phyloP scores from a whole-genome alignment of 768 basidiomycete genomes.

The Pholiota conissans region DNA sequence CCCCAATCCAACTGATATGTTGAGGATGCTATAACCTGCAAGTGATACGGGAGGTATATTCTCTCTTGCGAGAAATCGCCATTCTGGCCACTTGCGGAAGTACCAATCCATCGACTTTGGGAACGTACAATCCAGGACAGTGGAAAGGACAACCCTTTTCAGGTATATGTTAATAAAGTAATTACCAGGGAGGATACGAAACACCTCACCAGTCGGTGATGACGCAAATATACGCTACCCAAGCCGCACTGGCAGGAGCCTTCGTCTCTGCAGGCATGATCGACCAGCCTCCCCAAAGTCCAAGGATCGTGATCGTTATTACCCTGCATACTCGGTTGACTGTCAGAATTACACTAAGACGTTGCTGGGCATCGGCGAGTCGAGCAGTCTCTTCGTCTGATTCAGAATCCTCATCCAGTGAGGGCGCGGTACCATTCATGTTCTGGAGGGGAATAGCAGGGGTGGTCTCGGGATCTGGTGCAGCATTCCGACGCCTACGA shows the following conservation, averaged over 20 bases:
- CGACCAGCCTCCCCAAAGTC: neutral
- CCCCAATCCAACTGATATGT: neutral
- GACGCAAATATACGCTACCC: conserved; percentile 1
- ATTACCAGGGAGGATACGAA: too few species aligned
- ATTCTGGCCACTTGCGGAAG: neutral
- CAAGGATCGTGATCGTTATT: neutral
- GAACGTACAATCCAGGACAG: neutral
- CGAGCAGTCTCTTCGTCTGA: neutral
- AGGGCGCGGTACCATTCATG: neutral
- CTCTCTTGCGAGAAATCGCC: neutral
- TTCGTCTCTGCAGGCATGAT: conserved; percentile 2
- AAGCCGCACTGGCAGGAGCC: neutral
- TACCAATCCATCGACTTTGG: neutral
- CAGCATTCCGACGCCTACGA: neutral
- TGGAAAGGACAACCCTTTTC: neutral
- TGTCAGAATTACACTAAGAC: neutral
- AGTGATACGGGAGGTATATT: neutral
- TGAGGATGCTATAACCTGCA: neutral
- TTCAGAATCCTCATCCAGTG: too few species aligned
- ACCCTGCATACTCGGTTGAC: neutral
- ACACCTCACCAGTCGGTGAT: neutral
- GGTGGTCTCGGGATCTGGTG: neutral
- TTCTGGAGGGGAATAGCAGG: neutral
- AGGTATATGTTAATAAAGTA: neutral
- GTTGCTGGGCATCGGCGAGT: neutral